Conservation (phyloP, 768 basidiomycete genomes). For the Boletus patriciae region DNA sequence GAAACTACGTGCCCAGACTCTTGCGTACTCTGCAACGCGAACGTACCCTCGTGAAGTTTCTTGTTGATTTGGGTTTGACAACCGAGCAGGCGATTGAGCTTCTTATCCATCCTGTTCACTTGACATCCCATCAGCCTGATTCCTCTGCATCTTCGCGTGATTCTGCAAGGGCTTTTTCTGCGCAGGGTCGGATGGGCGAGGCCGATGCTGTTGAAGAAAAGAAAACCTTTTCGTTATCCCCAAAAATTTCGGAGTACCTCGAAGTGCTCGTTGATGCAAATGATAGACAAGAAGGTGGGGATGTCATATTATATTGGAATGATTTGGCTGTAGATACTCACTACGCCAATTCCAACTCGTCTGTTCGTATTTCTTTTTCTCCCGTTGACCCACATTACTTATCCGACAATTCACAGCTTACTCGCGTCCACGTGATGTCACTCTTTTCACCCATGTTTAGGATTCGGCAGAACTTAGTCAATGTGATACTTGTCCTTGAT, state of each 20-base stretch:
- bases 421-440: conserved; percentile 38
- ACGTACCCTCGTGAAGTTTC: conserved; percentile 54
- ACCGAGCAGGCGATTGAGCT: conserved; percentile 69
- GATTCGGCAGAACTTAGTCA: conserved; percentile 79
- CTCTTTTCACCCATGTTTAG: conserved; percentile 76
- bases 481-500: conserved; percentile 80
- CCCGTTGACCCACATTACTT: neutral
- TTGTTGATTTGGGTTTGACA: conserved; percentile 63
- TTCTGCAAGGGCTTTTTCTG: conserved; percentile 12
- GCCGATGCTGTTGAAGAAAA: conserved; percentile 52
- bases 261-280: conserved; percentile 90
- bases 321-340: conserved; percentile 81
- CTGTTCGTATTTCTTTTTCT: conserved; percentile 39
- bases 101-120: conserved; percentile 63
- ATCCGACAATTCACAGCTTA: conserved; percentile 23
- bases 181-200: neutral
- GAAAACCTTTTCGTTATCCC: conserved; percentile 84
- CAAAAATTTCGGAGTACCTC: conserved; percentile 27
- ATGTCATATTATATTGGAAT: conserved; percentile 84
- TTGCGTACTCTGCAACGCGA: conserved; percentile 75
- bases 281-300: conserved; percentile 78
- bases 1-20: conserved; percentile 42
- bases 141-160: conserved; percentile 2
- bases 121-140: conserved; percentile 45
- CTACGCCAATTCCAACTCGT: conserved; percentile 53